Evolutionary conservation across 495 filamentous ascomycete genomes (phyloP), one percentile per base, ranked within the genome.

Genomic region (Penicillium herquei): DNA sequence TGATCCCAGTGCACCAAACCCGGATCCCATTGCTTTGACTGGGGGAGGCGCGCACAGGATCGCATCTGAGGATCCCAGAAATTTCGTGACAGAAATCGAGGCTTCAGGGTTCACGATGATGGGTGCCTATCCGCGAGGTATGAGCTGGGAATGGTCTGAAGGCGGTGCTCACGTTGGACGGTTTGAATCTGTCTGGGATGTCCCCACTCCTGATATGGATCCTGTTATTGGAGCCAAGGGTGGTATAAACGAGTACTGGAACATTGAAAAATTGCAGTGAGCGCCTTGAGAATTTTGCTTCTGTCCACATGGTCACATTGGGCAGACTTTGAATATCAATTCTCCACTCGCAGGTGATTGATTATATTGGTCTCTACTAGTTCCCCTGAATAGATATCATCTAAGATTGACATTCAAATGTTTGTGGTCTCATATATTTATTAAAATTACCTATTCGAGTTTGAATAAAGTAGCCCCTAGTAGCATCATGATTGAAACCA

Each of bases 181-280:
- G 11, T 58, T 16, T 58, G 60, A 58, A 34, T 50, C 43, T 26
- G 52, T 58, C 4, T 63, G 60, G 56, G 43, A 26, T 41, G 60
- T 63, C 39, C 9, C 17, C 17, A 63, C 52, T 46, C 39, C 54
- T 17, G n/a, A 52, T 68, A 18, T 63, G 79, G 78, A 59, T 80
- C 79, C 48, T 73, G 65, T 21, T 53, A 57, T 46, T 62, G 69
- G 56, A 17, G 16, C 3, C 3, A 21, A 45, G 16, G 42, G 42
- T 17, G 42, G 42, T 45, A 45, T 45, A 3, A 45, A 45, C 26
- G 17, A 45, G 5, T 45, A 45, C 17, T 45, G 42, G 42, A 45
- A 45, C n/a, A n/a, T n/a, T n/a, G n/a, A n/a, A n/a, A n/a, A n/a
- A n/a, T n/a, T n/a, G n/a, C n/a, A n/a, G n/a, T n/a, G n/a, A n/a